These are phyloP conservation scores for Brassica napus DNA, from an alignment of 345 rosid species.

Conservation along the genomic window DNA sequence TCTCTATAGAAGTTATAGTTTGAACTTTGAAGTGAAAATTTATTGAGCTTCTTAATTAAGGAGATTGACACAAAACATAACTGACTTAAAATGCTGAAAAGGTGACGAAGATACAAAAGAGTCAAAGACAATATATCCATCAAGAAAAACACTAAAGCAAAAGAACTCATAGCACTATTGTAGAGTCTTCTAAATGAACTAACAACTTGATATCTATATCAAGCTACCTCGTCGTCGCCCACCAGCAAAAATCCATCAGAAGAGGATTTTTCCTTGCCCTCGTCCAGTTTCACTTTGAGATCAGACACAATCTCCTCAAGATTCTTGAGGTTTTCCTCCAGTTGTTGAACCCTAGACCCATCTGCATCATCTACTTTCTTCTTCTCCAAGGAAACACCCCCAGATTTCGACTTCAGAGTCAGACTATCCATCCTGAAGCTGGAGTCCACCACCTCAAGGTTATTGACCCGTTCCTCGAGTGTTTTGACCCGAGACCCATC, in stretches of 20 bases:
- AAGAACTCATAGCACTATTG: not conserved
- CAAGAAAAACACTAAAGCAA: not conserved
- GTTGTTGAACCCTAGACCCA: not conserved
- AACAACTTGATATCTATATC: not conserved
- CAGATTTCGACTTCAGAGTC: not conserved
- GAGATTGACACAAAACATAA: too few relatives aligned
- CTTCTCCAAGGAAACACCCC: not conserved
- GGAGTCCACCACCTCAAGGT: not conserved
- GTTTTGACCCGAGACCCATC: not conserved
- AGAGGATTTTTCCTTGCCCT: slow-evolving; percentile 4
- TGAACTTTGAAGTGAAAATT: too few relatives aligned
- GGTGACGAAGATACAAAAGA: not conserved
- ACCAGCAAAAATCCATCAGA: slow-evolving; percentile 28
- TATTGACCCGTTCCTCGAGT: slow-evolving; percentile 3
- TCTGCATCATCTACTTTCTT: not conserved
- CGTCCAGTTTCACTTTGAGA: slow-evolving; percentile 7
- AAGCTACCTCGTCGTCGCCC: not conserved
- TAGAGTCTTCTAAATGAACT: not conserved
- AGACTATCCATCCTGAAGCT: not conserved
- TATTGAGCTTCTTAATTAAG: too few relatives aligned
- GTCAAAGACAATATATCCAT: too few relatives aligned
- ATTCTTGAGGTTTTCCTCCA: slow-evolving; percentile 3
- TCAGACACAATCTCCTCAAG: not conserved
- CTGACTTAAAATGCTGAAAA: too few relatives aligned
- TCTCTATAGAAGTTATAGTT: too few relatives aligned